phyloP scores from a whole-genome alignment of 2,329 filamentous ascomycete species.

The Ploettnerulaceae sp. region DNA sequence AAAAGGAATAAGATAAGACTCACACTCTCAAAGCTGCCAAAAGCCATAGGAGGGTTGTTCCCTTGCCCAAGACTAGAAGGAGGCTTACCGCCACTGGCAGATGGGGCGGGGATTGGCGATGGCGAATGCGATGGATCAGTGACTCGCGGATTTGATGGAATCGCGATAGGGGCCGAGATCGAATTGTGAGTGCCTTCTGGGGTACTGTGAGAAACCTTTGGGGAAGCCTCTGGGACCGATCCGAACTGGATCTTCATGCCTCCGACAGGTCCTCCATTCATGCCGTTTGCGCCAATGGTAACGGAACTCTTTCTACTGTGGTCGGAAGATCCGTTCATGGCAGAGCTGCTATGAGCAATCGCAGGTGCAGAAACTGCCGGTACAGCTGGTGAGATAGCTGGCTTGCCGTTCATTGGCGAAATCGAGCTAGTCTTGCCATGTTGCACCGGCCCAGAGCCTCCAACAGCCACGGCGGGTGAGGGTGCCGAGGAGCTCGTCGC shows the following conservation, averaged over 20 bases:
- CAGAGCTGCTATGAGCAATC: slow-evolving; percentile 57
- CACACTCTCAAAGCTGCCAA: slow-evolving; percentile 83
- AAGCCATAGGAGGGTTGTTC: slow-evolving; percentile 57
- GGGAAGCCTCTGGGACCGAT: slow-evolving; percentile 60
- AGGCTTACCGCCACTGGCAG: slow-evolving; percentile 74
- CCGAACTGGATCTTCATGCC: slow-evolving; percentile 75
- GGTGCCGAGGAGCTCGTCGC: slow-evolving; percentile 53
- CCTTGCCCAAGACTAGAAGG: slow-evolving; percentile 66
- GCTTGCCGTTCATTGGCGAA: slow-evolving; percentile 82
- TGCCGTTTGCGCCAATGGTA: slow-evolving; percentile 79
- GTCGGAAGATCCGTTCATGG: slow-evolving; percentile 66
- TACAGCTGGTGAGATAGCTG: slow-evolving; percentile 63
- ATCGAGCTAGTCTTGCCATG: slow-evolving; percentile 62
- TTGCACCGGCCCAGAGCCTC: slow-evolving; percentile 47
- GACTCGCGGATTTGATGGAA: slow-evolving; percentile 69
- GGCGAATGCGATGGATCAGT: slow-evolving; percentile 84
- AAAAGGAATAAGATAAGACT: slow-evolving; percentile 39
- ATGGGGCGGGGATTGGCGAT: slow-evolving; percentile 74
- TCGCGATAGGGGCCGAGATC: slow-evolving; percentile 54
- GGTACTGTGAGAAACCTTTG: slow-evolving; percentile 60
- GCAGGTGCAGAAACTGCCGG: slow-evolving; percentile 53
- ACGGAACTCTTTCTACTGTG: slow-evolving; percentile 85
- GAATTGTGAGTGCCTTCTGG: slow-evolving; percentile 47
- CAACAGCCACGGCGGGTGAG: slow-evolving; percentile 50
- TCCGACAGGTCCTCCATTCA: slow-evolving; percentile 68